Evolutionary conservation across 2,329 filamentous ascomycete genomes (phyloP).

Genomic region (Trichoderma simmonsii): DNA sequence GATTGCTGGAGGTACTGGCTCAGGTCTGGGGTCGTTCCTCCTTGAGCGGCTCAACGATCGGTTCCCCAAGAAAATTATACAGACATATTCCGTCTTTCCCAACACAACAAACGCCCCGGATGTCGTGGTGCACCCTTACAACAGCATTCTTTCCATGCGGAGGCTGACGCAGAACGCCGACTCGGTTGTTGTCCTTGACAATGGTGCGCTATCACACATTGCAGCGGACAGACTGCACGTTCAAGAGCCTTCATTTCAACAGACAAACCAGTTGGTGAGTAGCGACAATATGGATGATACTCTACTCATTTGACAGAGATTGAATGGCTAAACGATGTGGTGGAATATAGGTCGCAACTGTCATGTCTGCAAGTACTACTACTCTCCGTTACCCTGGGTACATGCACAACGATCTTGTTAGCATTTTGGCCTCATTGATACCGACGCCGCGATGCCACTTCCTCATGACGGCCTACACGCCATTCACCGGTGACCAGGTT

Average conservation of each 20-base stretch:
- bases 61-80: conserved; percentile 98
- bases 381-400: conserved; percentile 96
- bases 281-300: background rate
- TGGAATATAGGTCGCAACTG: conserved; percentile 70
- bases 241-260: conserved; percentile 91
- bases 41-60: conserved; percentile 94
- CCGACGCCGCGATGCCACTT: conserved; percentile 97
- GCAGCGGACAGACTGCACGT: conserved; percentile 92
- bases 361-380: conserved; percentile 98
- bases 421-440: conserved; percentile 92
- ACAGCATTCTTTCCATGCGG: conserved; percentile 89
- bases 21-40: conserved; percentile 90
- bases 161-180: conserved; percentile 93
- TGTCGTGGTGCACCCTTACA: conserved; percentile 97
- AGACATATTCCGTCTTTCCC: conserved; percentile 98
- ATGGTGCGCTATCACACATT: conserved; percentile 88
- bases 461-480: conserved; percentile 96
- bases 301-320: background rate
- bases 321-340: background rate
- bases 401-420: conserved; percentile 99
- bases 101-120: conserved; percentile 84
- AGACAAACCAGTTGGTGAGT: conserved; percentile 87
- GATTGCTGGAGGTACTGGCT: conserved; percentile 94
- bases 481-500: conserved; percentile 93
- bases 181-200: conserved; percentile 95